A percentile compares a stretch with the other conserved stretches of the same genome.
These are phyloP conservation scores for Trypanosoma lewisi DNA, from an alignment of 208 protist genomes.

Conservation along the genomic window DNA sequence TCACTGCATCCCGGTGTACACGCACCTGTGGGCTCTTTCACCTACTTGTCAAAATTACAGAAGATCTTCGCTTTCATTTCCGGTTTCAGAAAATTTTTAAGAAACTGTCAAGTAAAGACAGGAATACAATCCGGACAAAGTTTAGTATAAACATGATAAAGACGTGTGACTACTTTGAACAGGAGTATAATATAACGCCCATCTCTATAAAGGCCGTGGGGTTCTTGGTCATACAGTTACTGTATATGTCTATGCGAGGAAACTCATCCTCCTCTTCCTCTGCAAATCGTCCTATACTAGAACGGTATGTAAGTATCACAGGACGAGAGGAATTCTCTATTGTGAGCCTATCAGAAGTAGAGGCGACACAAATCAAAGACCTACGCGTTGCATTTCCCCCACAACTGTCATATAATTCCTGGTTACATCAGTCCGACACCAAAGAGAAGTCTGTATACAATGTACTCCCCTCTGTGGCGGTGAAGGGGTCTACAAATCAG, in stretches of 20 bases:
- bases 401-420: slow-evolving; percentile 89
- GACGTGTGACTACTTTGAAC: slow-evolving; percentile 90
- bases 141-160: slow-evolving; percentile 65
- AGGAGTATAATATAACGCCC: slow-evolving; percentile 57
- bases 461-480: slow-evolving; percentile 84
- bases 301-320: slow-evolving; percentile 63
- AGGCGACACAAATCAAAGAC: slow-evolving; percentile 63
- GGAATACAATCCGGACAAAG: slow-evolving; percentile 72
- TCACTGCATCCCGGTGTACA: slow-evolving; percentile 72
- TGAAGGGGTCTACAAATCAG: slow-evolving; percentile 87
- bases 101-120: slow-evolving; percentile 48
- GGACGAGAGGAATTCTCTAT: slow-evolving; percentile 56
- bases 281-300: slow-evolving; percentile 54
- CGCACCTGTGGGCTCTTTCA: slow-evolving; percentile 59
- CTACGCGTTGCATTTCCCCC: slow-evolving; percentile 85
- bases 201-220: slow-evolving; percentile 65
- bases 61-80: slow-evolving; percentile 83
- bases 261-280: no score
- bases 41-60: slow-evolving; percentile 76
- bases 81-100: slow-evolving; percentile 79
- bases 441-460: slow-evolving; percentile 91
- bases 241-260: slow-evolving; percentile 72
- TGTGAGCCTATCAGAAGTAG: slow-evolving; percentile 66
- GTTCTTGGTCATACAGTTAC: slow-evolving; percentile 78
- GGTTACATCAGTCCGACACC: slow-evolving; percentile 86